Evolutionary conservation across 1,284 basidiomycete genomes (phyloP), one percentile per base, ranked within the genome.

Genomic region (Melanopsichium pennsylvanicum): DNA sequence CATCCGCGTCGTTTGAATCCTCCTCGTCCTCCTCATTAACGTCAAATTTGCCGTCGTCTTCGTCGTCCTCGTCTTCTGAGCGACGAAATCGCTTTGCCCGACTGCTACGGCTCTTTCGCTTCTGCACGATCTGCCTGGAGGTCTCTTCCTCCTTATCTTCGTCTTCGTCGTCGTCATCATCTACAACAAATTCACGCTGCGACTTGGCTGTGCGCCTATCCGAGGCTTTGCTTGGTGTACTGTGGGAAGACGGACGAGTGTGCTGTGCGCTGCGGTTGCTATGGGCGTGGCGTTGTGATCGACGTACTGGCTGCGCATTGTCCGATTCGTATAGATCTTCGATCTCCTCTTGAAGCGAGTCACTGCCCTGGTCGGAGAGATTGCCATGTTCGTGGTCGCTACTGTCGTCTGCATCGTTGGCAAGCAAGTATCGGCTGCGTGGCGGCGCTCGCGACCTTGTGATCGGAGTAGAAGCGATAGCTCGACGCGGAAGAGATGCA

Each of bases 281-380:
- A 22, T 46, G 39, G 9, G 39, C 29, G 11, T 18, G 55, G 23
- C 42, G 47, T 18, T 33, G 33, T 2, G 58, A 54, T 12, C 45
- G 34, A 25, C 58, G 58, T 40, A 34, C 23, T n/a, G 31, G 37
- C 23, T 41, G 27, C 35, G 29, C 38, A 7, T 52, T 57, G 19
- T 41, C 43, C 13, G 47, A 56, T 19, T 56, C 57, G 29, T 49
- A 36, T 13, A 61, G 51, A 13, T 55, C 51, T 3, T 55, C 29
- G 12, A 62, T 19, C 43, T 47, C 52, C 5, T 51, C 36, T 26
- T 29, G 38, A 29, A 51, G 22, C 6, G 39, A 34, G 10, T 46
- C 43, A 35, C 47, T 50, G 31, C 27, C 34, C 11, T 25, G 37
- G 19, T 34, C 41, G 4, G 10, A 25, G 27, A 23, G 12, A 15